Base-by-base conservation (phyloP, 2,329 filamentous ascomycete species). In the Ploettnerulaceae sp. region DNA sequence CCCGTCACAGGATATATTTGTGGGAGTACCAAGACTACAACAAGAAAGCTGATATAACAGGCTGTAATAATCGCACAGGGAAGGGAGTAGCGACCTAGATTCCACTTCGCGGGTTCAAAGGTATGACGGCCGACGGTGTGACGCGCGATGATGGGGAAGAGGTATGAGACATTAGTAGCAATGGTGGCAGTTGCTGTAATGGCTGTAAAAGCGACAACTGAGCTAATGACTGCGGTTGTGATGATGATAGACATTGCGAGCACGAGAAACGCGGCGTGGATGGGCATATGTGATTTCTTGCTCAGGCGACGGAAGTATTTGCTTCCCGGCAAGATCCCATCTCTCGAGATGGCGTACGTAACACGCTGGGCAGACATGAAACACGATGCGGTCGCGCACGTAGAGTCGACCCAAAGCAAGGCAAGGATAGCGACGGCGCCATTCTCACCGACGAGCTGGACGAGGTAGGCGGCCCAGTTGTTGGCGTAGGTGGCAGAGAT, bases 291-390 rank as follows among this genome's bases (percentile, higher is more conserved):
- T 14, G 59, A 55, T 7, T 45, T 41, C 18, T 53, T 55, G 45
- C 57, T 64, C 12, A 69, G 55, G 15, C 54, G 52, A 1, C 63
- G 54, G 47, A 68, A 68, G 45, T 62, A 66, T 26, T 53, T 58
- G 24, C 62, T 64, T 33, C 61, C 64, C 1, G 67, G 67, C 9
- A 69, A 57, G n/a, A 69, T 63, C 11, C 61, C 61, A 52, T 69
- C 67, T 3, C 67, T 56, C 1, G 65, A 64, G 37, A 69, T 67
- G 43, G 67, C 67, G 45, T 65, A 69, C 0, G 67, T 69, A 24
- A 69, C 64, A 15, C 66, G 59, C 48, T 69, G 65, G 1, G 67
- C 66, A 1, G 61, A 64, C 62, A 69, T 62, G 60, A 68, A 64
- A 53, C 62, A 65, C 12, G 56, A 61, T 14, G 65, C 63, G 5